Conservation (phyloP, 2,329 filamentous ascomycete genomes). For the Fusarium floridanum region DNA sequence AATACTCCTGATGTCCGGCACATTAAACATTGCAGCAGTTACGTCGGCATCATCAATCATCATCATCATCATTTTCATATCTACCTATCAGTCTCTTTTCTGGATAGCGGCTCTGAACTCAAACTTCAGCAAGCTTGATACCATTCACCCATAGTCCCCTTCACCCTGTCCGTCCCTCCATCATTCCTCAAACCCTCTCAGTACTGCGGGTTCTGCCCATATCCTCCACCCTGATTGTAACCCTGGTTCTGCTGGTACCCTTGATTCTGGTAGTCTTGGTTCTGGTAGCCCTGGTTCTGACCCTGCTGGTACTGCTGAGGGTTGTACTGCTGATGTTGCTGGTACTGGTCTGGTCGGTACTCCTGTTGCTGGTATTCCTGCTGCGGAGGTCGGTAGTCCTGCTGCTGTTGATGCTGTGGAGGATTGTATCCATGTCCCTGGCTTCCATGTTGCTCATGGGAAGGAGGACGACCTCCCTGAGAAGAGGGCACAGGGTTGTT, state of each 20-base stretch:
- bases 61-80: background rate
- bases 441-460: background rate
- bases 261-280: constrained; percentile 34
- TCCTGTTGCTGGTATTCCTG: constrained; percentile 19
- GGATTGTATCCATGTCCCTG: constrained; percentile 22
- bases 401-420: constrained; percentile 30
- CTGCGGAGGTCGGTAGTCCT: constrained; percentile 36
- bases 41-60: background rate
- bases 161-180: too few species aligned
- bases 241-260: constrained; percentile 24
- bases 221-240: constrained; percentile 35
- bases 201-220: constrained; percentile 41
- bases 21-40: background rate
- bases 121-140: background rate
- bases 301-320: constrained; percentile 19
- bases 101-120: background rate
- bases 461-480: constrained; percentile 35
- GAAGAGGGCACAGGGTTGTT: constrained; percentile 43
- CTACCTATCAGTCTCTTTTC: background rate
- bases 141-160: background rate
- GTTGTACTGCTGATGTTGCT: constrained; percentile 17
- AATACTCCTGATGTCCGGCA: background rate
- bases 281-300: constrained; percentile 41
- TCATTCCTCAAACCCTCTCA: background rate
- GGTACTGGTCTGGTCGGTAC: constrained; percentile 43